Percentiles rank a stretch among this genome's conserved stretches.
Conservation (phyloP, 176 grass and related monocot genomes). For the Hordeum vulgare region DNA sequence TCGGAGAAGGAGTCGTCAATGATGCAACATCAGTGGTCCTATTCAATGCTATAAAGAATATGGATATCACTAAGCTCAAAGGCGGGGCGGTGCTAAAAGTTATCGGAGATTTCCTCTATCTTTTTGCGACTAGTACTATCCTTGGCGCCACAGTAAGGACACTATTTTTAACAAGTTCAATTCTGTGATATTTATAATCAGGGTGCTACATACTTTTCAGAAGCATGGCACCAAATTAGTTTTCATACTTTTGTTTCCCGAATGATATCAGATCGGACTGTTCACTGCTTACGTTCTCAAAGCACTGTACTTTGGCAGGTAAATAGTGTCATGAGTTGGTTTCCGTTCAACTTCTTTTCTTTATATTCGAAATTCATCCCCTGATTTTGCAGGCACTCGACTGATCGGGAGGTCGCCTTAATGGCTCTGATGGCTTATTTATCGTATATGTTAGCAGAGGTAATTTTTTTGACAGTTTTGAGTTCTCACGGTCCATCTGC, state of each 20-base stretch:
- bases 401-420: constrained; percentile 81
- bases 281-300: constrained; percentile 90
- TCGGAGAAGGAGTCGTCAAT: constrained; percentile 90
- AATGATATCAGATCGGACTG: constrained; percentile 59
- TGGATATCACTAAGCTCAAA: constrained; percentile 54
- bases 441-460: constrained; percentile 92
- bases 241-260: not conserved
- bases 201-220: not conserved
- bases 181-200: not conserved
- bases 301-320: constrained; percentile 86
- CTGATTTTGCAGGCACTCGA: constrained; percentile 70
- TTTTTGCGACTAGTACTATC: constrained; percentile 66
- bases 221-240: not conserved
- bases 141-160: constrained; percentile 71
- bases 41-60: constrained; percentile 82
- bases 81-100: constrained; percentile 38
- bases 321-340: constrained; percentile 15
- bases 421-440: constrained; percentile 95
- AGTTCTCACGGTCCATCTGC: not conserved
- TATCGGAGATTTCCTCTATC: constrained; percentile 71
- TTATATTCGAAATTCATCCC: not conserved
- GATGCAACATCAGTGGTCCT: constrained; percentile 85
- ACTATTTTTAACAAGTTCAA: not conserved
- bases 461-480: constrained; percentile 1
- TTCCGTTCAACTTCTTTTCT: not conserved